Evolutionary conservation across 1,284 basidiomycete species (phyloP).

Genomic region (Grifola frondosa): DNA sequence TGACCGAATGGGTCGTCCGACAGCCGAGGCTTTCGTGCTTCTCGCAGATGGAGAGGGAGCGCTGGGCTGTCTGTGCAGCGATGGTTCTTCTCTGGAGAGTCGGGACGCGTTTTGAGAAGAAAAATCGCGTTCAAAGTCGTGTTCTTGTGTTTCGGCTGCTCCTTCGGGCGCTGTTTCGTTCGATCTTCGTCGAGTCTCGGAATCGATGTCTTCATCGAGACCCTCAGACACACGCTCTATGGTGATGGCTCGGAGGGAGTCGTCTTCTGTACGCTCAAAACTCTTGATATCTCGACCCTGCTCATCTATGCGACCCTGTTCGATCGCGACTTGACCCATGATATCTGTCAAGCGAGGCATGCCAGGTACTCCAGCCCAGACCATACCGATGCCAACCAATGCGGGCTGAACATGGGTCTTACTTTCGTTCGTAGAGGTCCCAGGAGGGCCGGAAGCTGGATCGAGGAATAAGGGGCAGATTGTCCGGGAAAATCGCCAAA

Average conservation of each 20-base stretch:
- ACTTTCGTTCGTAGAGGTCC: constrained; percentile 63
- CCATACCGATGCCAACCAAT: constrained; percentile 83
- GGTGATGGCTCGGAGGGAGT: constrained; percentile 22
- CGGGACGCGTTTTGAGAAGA: constrained; percentile 7
- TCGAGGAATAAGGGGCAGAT: constrained; percentile 62
- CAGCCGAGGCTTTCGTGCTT: constrained; percentile 49
- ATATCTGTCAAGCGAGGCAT: constrained; percentile 74
- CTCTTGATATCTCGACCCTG: constrained; percentile 48
- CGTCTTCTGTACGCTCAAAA: constrained; percentile 46
- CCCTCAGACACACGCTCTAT: constrained; percentile 22
- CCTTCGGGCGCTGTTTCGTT: constrained; percentile 1
- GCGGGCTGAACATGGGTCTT: constrained; percentile 73
- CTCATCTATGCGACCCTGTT: constrained; percentile 79
- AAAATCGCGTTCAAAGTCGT: background rate
- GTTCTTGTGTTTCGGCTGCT: too few species aligned
- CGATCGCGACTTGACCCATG: constrained; percentile 83
- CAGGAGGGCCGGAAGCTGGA: constrained; percentile 47
- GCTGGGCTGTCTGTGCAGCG: constrained; percentile 73
- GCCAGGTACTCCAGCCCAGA: constrained; percentile 76
- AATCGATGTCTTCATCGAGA: constrained; percentile 27
- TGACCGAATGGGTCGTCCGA: constrained; percentile 77
- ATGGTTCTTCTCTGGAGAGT: constrained; percentile 45
- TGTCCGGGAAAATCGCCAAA: constrained; percentile 85
- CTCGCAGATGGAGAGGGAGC: constrained; percentile 57
- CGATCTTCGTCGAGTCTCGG: constrained; percentile 9